A percentile compares a stretch with the other conserved stretches of the same genome.
These are phyloP conservation scores for Nigrograna mackinnonii DNA, from an alignment of 2,329 filamentous ascomycete genomes.

Conservation along the genomic window DNA sequence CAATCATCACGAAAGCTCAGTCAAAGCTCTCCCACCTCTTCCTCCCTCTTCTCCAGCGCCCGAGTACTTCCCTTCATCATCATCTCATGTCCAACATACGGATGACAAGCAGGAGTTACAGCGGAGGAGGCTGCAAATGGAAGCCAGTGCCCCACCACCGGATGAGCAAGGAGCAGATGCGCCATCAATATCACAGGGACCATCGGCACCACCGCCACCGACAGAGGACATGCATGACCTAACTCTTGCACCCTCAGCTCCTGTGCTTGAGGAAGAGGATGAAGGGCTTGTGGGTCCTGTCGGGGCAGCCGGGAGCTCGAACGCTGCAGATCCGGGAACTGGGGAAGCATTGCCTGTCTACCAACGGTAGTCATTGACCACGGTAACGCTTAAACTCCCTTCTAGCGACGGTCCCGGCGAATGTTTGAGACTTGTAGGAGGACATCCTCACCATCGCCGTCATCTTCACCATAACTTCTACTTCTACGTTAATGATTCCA, in stretches of 20 bases:
- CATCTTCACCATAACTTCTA: too few relatives aligned
- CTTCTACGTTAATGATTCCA: too few relatives aligned
- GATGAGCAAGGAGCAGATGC: conserved; percentile 21
- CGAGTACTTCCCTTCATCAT: conserved; percentile 28
- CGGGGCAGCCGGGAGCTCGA: conserved; percentile 13
- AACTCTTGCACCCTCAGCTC: conserved; percentile 29
- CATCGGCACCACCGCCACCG: conserved; percentile 25
- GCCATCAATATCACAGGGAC: conserved; percentile 9
- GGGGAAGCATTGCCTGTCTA: conserved; percentile 36
- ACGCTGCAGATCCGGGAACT: conserved; percentile 11
- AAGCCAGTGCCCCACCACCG: conserved; percentile 45
- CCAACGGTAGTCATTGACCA: too few relatives aligned
- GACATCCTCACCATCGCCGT: too few relatives aligned
- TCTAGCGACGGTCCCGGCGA: too few relatives aligned
- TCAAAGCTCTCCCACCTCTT: conserved; percentile 24
- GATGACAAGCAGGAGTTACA: conserved; percentile 85
- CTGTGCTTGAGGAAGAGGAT: conserved; percentile 36
- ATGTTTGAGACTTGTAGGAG: too few relatives aligned
- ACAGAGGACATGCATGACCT: conserved; percentile 9
- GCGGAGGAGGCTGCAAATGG: conserved; percentile 42
- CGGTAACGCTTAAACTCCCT: too few relatives aligned
- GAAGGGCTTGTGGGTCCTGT: conserved; percentile 33
- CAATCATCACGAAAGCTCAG: background rate
- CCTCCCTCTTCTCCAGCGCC: conserved; percentile 17
- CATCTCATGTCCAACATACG: conserved; percentile 41